phyloP scores from a whole-genome alignment of 2,329 filamentous ascomycete genomes.

The Aureobasidium sp. region DNA sequence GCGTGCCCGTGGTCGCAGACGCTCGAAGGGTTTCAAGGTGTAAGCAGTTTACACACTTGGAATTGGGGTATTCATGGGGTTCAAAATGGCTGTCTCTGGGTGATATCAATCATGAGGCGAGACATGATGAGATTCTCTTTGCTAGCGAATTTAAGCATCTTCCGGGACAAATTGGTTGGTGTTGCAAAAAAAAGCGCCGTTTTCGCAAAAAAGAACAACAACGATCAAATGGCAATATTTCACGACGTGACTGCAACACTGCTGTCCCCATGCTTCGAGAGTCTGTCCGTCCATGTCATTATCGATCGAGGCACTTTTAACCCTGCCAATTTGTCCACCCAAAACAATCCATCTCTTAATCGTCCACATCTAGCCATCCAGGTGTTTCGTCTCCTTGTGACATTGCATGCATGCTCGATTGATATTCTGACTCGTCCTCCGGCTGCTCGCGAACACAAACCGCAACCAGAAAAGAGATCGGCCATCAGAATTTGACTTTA shows the following conservation, averaged over 20 bases:
- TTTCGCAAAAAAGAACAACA: conserved; percentile 13
- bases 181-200: conserved; percentile 12
- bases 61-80: conserved; percentile 11
- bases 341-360: background rate
- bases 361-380: background rate
- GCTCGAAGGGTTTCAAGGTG: conserved; percentile 99
- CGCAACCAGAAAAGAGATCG: conserved; percentile 8
- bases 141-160: conserved; percentile 14
- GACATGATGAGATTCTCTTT: conserved; percentile 14
- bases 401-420: background rate
- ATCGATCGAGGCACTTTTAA: conserved; percentile 2
- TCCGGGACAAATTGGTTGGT: conserved; percentile 12
- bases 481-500: background rate
- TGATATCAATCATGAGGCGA: conserved; percentile 13
- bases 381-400: background rate
- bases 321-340: background rate
- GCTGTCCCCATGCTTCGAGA: background rate
- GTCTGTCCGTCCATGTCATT: background rate
- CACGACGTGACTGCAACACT: conserved; percentile 11
- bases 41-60: conserved; percentile 44
- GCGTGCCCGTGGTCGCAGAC: conserved; percentile 95
- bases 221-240: conserved; percentile 13
- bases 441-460: conserved; percentile 6
- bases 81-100: conserved; percentile 16
- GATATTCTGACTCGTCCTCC: background rate